These are phyloP conservation scores for Hericium rajendrae DNA, from an alignment of 768 basidiomycete genomes.

Conservation along the genomic window DNA sequence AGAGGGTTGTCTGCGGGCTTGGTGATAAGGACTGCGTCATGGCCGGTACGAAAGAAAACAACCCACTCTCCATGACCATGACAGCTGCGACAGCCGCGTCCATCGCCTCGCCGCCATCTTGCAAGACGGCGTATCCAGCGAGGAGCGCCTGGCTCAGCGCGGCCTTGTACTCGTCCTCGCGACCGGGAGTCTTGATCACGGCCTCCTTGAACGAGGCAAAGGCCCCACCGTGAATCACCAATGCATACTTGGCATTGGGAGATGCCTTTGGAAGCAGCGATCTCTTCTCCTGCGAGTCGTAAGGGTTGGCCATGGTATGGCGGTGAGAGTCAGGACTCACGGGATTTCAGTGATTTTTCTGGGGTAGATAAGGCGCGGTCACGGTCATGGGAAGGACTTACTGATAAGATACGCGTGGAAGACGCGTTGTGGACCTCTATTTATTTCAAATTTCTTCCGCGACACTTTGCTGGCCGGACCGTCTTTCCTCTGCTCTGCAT, in stretches of 20 bases:
- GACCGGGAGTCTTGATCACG: slow-evolving; percentile 42
- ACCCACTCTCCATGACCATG: slow-evolving; percentile 56
- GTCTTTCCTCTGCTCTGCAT: no score
- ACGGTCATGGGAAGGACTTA: no score
- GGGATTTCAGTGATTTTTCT: no score
- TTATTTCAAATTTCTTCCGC: no score
- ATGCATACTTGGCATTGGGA: slow-evolving; percentile 22
- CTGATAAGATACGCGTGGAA: no score
- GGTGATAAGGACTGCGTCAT: not conserved
- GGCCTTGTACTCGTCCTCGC: slow-evolving; percentile 46
- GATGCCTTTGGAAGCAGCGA: slow-evolving; percentile 1
- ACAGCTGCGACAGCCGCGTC: slow-evolving; percentile 76
- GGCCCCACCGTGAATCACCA: slow-evolving; percentile 78
- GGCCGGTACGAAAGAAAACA: not conserved
- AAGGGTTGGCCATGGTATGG: not conserved
- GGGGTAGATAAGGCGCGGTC: no score
- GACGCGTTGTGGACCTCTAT: no score
- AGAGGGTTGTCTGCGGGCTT: slow-evolving; percentile 55
- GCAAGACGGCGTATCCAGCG: slow-evolving; percentile 56
- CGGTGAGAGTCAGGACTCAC: not conserved
- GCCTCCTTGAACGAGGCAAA: slow-evolving; percentile 51
- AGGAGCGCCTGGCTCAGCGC: slow-evolving; percentile 44
- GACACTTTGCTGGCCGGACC: no score
- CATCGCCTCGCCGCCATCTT: slow-evolving; percentile 68
- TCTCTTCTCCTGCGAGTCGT: not conserved